Percentiles rank a stretch among this genome's conserved stretches.
These are phyloP conservation scores for Botryotinia narcissicola DNA, from an alignment of 2,329 filamentous ascomycete genomes.

Conservation along the genomic window DNA sequence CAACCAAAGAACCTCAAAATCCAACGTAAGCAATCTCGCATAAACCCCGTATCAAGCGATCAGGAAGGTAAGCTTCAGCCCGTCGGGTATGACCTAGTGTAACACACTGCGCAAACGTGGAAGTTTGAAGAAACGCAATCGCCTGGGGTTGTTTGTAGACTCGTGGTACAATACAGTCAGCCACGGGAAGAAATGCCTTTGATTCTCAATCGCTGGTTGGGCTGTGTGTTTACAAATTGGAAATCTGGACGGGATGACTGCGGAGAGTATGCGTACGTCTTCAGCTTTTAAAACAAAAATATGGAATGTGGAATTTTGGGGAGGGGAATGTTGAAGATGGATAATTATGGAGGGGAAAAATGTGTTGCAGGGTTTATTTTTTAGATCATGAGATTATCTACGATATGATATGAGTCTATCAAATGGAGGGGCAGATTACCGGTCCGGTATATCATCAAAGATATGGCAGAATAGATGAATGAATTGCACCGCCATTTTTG, in stretches of 20 bases:
- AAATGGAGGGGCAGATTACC: not conserved
- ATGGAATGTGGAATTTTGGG: not conserved
- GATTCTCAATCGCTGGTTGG: not conserved
- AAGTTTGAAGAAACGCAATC: not conserved
- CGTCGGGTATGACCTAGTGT: not conserved
- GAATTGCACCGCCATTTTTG: not conserved
- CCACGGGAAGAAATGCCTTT: not conserved
- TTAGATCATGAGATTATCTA: not conserved
- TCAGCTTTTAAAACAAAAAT: not conserved
- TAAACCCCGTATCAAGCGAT: not conserved
- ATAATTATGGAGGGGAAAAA: not conserved
- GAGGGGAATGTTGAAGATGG: too few species aligned
- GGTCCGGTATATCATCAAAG: not conserved
- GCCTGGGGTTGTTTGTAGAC: not conserved
- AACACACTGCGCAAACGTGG: not conserved
- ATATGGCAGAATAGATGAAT: not conserved
- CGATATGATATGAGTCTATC: not conserved
- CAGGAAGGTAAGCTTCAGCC: slow-evolving; percentile 1
- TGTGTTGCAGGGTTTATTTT: slow-evolving; percentile 13
- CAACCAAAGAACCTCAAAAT: not conserved
- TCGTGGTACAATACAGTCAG: not conserved
- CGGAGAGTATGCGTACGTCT: not conserved
- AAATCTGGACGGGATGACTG: not conserved
- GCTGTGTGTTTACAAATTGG: not conserved
- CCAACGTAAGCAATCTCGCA: slow-evolving; percentile 1